These are phyloP conservation scores for Microdochium bolleyi DNA, from an alignment of 2,329 filamentous ascomycete genomes.

Conservation along the genomic window DNA sequence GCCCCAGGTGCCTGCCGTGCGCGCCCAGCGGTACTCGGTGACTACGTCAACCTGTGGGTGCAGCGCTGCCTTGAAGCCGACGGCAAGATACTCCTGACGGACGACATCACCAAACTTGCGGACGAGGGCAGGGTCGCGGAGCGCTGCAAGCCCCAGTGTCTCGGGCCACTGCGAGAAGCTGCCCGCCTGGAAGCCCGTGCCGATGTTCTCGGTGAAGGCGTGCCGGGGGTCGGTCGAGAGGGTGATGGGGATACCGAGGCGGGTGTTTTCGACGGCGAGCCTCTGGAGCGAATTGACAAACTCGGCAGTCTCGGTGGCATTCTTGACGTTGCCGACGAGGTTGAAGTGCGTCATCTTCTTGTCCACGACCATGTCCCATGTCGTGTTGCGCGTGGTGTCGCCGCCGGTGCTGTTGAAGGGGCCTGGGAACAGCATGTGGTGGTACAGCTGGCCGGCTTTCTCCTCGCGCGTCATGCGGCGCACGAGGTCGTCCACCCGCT, in stretches of 20 bases:
- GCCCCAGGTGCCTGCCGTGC: constrained; percentile 35
- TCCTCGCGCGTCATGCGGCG: not conserved
- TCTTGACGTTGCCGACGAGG: constrained; percentile 31
- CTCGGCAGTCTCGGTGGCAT: constrained; percentile 23
- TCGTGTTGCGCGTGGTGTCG: constrained; percentile 11
- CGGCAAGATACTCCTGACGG: constrained; percentile 33
- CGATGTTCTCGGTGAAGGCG: constrained; percentile 32
- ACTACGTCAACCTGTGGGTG: constrained; percentile 43
- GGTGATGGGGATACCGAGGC: constrained; percentile 39
- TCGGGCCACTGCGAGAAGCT: constrained; percentile 44
- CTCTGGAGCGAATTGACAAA: constrained; percentile 34
- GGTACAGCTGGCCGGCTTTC: not conserved
- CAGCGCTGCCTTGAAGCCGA: constrained; percentile 34
- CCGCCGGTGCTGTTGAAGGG: not conserved
- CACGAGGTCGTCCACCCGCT: not conserved
- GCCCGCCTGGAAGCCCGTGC: constrained; percentile 31
- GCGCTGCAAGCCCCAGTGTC: constrained; percentile 38
- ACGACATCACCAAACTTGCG: constrained; percentile 38
- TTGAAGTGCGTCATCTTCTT: constrained; percentile 37
- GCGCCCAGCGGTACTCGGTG: constrained; percentile 42
- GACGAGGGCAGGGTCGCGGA: constrained; percentile 33
- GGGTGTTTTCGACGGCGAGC: constrained; percentile 28
- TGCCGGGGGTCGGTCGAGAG: constrained; percentile 39
- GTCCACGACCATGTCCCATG: constrained; percentile 21
- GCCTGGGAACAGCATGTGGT: not conserved